Conservation (phyloP, 2,329 filamentous ascomycete species). For the Dendryphion nanum region DNA sequence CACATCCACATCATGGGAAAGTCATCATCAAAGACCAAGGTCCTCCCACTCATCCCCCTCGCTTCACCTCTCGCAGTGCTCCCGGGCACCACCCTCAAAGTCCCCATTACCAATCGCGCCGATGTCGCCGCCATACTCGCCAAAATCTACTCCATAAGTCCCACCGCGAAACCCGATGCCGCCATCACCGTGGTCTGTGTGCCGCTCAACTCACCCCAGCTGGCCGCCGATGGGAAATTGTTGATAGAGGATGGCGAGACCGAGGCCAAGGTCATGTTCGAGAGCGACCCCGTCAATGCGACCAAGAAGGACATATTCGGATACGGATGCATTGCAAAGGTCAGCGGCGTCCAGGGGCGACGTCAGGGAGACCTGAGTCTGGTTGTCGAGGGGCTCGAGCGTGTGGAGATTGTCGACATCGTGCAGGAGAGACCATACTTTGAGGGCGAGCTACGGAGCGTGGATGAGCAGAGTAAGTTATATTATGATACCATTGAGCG, state of each 20-base stretch:
- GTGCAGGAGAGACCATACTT: conserved; percentile 80
- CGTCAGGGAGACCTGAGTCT: conserved; percentile 66
- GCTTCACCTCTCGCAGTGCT: conserved; percentile 78
- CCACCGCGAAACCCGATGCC: conserved; percentile 62
- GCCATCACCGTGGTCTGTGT: conserved; percentile 83
- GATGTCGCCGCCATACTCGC: conserved; percentile 88
- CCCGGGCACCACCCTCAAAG: conserved; percentile 80
- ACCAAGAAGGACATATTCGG: conserved; percentile 67
- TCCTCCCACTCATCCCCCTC: conserved; percentile 77
- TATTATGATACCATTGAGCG: not conserved
- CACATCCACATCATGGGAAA: conserved; percentile 30
- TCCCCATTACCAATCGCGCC: conserved; percentile 77
- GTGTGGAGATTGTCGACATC: conserved; percentile 73
- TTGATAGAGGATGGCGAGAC: conserved; percentile 62
- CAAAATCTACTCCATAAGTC: conserved; percentile 74
- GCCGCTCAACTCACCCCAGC: conserved; percentile 72
- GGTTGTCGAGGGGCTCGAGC: conserved; percentile 79
- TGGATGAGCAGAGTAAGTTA: conserved; percentile 65
- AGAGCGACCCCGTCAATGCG: conserved; percentile 50
- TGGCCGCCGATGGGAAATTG: conserved; percentile 72
- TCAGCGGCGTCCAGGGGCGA: conserved; percentile 50
- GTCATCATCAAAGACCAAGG: conserved; percentile 31
- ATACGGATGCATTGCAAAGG: conserved; percentile 69
- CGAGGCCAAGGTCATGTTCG: conserved; percentile 35
- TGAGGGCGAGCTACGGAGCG: conserved; percentile 73